These are phyloP conservation scores for Xanthoconium purpureum DNA, from an alignment of 768 basidiomycete genomes.

Conservation along the genomic window DNA sequence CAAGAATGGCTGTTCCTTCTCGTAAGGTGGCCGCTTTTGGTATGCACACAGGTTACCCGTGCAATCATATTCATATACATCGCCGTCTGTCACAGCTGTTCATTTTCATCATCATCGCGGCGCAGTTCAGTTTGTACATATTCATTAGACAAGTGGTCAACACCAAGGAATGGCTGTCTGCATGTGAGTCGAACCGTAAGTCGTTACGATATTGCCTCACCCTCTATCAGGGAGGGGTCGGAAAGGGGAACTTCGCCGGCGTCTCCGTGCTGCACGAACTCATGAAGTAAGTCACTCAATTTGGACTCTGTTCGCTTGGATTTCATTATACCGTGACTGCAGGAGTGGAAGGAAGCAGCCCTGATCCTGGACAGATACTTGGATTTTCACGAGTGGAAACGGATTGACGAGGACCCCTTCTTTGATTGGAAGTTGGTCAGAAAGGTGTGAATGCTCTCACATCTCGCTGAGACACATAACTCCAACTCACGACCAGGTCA, in stretches of 20 bases:
- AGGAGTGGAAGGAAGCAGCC: constrained; percentile 90
- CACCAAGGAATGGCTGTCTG: constrained; percentile 87
- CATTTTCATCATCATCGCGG: constrained; percentile 79
- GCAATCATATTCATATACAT: constrained; percentile 3
- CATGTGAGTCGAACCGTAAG: constrained; percentile 54
- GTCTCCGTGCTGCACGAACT: constrained; percentile 66
- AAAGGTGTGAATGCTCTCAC: constrained; percentile 45
- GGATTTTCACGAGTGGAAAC: constrained; percentile 89
- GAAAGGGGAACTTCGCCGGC: constrained; percentile 73
- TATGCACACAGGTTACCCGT: constrained; percentile 32
- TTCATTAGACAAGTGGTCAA: constrained; percentile 90
- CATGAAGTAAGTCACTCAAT: constrained; percentile 55
- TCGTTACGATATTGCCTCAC: not conserved
- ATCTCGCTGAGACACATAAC: too few relatives aligned
- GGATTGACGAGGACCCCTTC: constrained; percentile 78
- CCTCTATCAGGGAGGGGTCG: constrained; percentile 69
- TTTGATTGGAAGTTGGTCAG: constrained; percentile 89
- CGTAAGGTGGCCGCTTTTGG: constrained; percentile 84
- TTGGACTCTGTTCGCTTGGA: not conserved
- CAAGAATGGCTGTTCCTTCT: constrained; percentile 78
- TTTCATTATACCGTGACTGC: not conserved
- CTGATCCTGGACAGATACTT: constrained; percentile 75
- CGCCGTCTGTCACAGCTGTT: constrained; percentile 50
- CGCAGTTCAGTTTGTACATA: constrained; percentile 85
- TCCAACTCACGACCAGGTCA: constrained; percentile 47